Conservation (phyloP, 306 rosid genomes). For the Abrus pulchellus region DNA sequence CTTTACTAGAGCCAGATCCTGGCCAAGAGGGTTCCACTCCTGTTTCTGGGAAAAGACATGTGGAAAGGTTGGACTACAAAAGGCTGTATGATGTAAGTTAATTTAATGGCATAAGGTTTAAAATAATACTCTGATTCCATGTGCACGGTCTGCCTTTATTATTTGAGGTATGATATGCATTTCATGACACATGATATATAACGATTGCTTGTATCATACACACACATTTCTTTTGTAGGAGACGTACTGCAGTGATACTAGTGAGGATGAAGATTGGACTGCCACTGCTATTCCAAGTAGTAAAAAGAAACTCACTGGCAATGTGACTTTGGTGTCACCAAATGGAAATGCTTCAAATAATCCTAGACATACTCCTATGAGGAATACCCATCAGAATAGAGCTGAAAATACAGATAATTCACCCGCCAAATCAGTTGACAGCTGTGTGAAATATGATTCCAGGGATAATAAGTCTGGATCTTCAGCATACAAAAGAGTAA, state of each 20-base stretch:
- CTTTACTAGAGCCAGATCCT: slow-evolving; percentile 61
- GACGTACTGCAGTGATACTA: slow-evolving; percentile 74
- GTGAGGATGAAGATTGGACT: slow-evolving; percentile 85
- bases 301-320: slow-evolving; percentile 45
- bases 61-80: slow-evolving; percentile 94
- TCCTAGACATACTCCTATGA: slow-evolving; percentile 49
- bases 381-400: slow-evolving; percentile 50
- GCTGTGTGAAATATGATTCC: slow-evolving; percentile 59
- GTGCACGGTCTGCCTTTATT: slow-evolving; percentile 31
- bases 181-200: neutral
- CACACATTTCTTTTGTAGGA: slow-evolving; percentile 64
- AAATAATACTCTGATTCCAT: slow-evolving; percentile 33
- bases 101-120: slow-evolving; percentile 41
- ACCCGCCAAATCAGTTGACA: slow-evolving; percentile 54
- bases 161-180: slow-evolving; percentile 32
- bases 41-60: slow-evolving; percentile 65
- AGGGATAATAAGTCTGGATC: slow-evolving; percentile 54
- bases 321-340: slow-evolving; percentile 51
- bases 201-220: neutral
- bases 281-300: slow-evolving; percentile 53
- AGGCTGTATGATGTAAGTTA: slow-evolving; percentile 95
- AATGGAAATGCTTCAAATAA: slow-evolving; percentile 56
- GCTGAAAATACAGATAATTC: slow-evolving; percentile 58
- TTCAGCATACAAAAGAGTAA: slow-evolving; percentile 46
- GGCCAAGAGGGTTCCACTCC: slow-evolving; percentile 63